These are phyloP conservation scores for Talaromyces sp. DNA, from an alignment of 2,329 filamentous ascomycete species.

Conservation along the genomic window DNA sequence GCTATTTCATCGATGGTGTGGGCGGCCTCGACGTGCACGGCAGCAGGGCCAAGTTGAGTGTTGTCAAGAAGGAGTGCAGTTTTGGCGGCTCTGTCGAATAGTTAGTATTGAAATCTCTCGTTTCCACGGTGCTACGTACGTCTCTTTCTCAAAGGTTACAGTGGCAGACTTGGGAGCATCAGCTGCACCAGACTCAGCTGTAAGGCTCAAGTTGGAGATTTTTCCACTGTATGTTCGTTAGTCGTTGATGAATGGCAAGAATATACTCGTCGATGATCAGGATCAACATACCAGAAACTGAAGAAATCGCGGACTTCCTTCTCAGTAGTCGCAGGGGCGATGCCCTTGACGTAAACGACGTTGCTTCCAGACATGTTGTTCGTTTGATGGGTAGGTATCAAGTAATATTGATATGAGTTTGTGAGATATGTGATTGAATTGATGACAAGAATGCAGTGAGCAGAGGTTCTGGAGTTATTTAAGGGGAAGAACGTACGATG, in stretches of 20 bases:
- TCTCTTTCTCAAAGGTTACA: conserved; percentile 96
- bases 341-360: conserved; percentile 87
- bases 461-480: background rate
- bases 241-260: background rate
- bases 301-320: conserved; percentile 96
- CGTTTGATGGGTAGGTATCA: background rate
- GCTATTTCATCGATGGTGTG: conserved; percentile 63
- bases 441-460: background rate
- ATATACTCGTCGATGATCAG: background rate
- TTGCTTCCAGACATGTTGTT: conserved; percentile 53
- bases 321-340: conserved; percentile 75
- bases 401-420: background rate
- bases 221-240: conserved; percentile 65
- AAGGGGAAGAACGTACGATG: conserved; percentile 3
- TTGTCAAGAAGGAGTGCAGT: conserved; percentile 96
- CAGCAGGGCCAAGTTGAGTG: conserved; percentile 76
- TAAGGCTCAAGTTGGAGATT: conserved; percentile 79
- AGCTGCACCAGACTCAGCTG: conserved; percentile 50
- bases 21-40: conserved; percentile 75
- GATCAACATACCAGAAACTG: conserved; percentile 72
- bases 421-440: background rate
- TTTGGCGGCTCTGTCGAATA: conserved; percentile 67
- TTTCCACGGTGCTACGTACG: conserved; percentile 42
- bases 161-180: conserved; percentile 75
- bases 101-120: background rate